These are phyloP conservation scores for Fusarium brevicatenulatum DNA, from an alignment of 2,329 filamentous ascomycete genomes.

Conservation along the genomic window DNA sequence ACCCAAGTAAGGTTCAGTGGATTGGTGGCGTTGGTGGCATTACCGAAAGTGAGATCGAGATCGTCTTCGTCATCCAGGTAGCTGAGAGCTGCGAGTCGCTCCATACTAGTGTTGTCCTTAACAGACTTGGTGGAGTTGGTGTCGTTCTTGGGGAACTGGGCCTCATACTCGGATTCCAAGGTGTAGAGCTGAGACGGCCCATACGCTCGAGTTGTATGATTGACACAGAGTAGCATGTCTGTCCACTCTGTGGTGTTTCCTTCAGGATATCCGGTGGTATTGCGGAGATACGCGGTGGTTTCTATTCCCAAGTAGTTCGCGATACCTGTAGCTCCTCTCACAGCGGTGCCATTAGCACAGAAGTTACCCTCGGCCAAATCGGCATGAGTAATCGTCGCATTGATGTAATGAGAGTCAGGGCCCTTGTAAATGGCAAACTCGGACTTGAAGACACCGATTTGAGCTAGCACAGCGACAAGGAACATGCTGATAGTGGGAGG, in stretches of 20 bases:
- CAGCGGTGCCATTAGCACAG: constrained; percentile 46
- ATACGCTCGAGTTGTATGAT: constrained; percentile 44
- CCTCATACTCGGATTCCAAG: constrained; percentile 33
- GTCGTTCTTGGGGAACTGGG: constrained; percentile 22
- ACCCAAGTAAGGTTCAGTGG: constrained; percentile 47
- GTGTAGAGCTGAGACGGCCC: constrained; percentile 47
- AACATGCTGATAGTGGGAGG: constrained; percentile 55
- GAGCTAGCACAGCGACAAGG: constrained; percentile 52
- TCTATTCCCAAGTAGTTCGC: constrained; percentile 46
- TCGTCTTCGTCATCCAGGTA: constrained; percentile 10
- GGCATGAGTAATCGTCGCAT: constrained; percentile 48
- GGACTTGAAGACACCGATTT: constrained; percentile 50
- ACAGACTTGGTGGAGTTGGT: constrained; percentile 18
- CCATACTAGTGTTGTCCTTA: background rate
- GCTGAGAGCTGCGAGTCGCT: constrained; percentile 4
- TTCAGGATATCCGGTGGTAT: constrained; percentile 32
- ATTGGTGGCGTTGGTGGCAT: constrained; percentile 46
- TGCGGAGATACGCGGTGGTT: constrained; percentile 44
- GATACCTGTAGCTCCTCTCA: constrained; percentile 43
- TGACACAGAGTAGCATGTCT: constrained; percentile 48
- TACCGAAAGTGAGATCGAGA: background rate
- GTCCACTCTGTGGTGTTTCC: constrained; percentile 43
- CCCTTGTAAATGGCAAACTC: constrained; percentile 51
- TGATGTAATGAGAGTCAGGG: constrained; percentile 53
- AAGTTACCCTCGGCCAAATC: constrained; percentile 23